Base-by-base conservation (phyloP, 169 alveolate genomes). In the Babesia ovis region DNA sequence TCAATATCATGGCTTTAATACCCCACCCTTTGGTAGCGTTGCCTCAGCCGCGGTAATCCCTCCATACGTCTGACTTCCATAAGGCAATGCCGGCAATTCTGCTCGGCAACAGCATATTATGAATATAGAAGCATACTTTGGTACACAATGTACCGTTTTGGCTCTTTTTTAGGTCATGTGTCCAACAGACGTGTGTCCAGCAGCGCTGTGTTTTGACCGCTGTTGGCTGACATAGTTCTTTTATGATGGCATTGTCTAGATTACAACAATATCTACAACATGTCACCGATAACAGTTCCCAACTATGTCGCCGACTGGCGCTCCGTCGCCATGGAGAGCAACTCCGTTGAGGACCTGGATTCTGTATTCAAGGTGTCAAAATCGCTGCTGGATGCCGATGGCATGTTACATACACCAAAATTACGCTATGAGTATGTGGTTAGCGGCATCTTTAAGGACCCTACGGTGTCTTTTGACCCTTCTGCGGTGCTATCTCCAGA, bases 391-490 rank as follows among this genome's bases (percentile, higher is more conserved):
- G 18, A 6, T 22, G 50, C 53, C 25, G 59, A 48, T 16, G 14
- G 37, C n/a, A 1, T 0, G 4, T 6, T 22, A 12, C 4, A 1
- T 6, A 2, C 51, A 39, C 37, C 74, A 4, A 45, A 46, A 20
- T 5, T 4, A 34, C 61, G 32, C 20, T 46, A 50, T 25, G 74
- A 64, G 35, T 64, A 64, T 34, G 74, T 64, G 20, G 51, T 64
- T 25, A 46, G 53, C 27, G 74, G 74, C 16, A 64, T 64, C 0
- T 64, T 64, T 61, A 64, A 23, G 74, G 74, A 64, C 51, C 59
- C 74, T 6, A 46, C 34, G 18, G 74, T 64, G 14, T 9, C 11
- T 39, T 25, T 4, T 16, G 62, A 4, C 9, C 54, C 61, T n/a
- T 11, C 35, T 1, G 20, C 23, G 34, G 67, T 22, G 29, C 27